A percentile compares a stretch with the other conserved stretches of the same genome.
Conservation (phyloP, 352 stramenopile genomes). For the Globisporangium abappressorium region DNA sequence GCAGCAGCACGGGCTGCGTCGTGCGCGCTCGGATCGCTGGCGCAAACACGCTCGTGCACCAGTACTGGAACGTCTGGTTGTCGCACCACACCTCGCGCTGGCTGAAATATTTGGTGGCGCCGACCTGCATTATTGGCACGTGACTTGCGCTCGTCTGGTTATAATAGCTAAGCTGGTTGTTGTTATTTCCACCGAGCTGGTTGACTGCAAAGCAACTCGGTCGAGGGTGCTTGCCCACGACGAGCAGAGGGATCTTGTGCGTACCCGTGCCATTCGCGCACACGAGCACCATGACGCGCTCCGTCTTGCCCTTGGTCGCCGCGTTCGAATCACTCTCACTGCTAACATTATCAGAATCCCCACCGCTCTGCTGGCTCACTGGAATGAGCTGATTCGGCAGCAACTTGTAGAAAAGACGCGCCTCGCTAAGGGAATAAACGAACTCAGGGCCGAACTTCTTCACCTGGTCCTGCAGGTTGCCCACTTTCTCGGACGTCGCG, state of each 20-base stretch:
- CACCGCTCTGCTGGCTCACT: not conserved
- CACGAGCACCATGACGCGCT: conserved; percentile 42
- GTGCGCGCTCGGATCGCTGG: conserved; percentile 43
- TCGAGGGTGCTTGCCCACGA: conserved; percentile 43
- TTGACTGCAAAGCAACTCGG: conserved; percentile 25
- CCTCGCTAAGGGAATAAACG: conserved; percentile 53
- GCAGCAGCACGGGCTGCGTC: conserved; percentile 36
- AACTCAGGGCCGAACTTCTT: conserved; percentile 34
- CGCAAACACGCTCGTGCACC: conserved; percentile 46
- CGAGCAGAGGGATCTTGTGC: conserved; percentile 52
- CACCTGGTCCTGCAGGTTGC: conserved; percentile 20
- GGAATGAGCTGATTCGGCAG: conserved; percentile 26
- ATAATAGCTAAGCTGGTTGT: not conserved
- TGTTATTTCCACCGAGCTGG: conserved; percentile 6
- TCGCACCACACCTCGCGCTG: conserved; percentile 58
- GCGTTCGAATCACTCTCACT: not conserved
- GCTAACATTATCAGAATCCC: conserved; percentile 5
- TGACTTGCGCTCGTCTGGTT: not conserved
- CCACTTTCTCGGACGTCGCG: conserved; percentile 11
- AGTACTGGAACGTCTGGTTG: conserved; percentile 48
- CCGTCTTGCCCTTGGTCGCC: conserved; percentile 26
- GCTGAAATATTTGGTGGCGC: conserved; percentile 29
- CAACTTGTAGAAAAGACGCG: conserved; percentile 49
- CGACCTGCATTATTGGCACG: conserved; percentile 12
- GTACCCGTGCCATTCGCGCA: conserved; percentile 50